Percentiles rank a stretch among this genome's conserved stretches.
These are phyloP conservation scores for Geotrichum phurueaensis DNA, from an alignment of 1,139 yeast genomes.

Conservation along the genomic window DNA sequence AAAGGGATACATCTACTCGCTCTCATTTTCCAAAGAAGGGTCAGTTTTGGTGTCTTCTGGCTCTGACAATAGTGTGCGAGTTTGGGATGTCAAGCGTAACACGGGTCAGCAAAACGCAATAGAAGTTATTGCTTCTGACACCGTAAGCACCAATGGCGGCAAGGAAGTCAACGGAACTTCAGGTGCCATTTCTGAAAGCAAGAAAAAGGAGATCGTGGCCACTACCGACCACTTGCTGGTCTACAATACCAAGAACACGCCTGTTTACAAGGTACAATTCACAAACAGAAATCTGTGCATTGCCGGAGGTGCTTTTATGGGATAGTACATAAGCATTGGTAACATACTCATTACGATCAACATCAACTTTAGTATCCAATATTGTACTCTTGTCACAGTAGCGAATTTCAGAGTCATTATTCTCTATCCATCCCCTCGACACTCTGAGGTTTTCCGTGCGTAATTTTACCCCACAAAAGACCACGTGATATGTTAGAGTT, in stretches of 20 bases:
- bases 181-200: slow-evolving; percentile 24
- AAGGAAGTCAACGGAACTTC: slow-evolving; percentile 19
- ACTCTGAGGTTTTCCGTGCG: neutral
- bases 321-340: slow-evolving; percentile 25
- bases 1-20: slow-evolving; percentile 73
- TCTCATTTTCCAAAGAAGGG: slow-evolving; percentile 83
- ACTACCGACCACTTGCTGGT: slow-evolving; percentile 90
- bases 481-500: neutral
- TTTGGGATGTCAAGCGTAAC: slow-evolving; percentile 89
- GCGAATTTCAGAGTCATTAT: too few species aligned
- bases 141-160: neutral
- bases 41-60: slow-evolving; percentile 86
- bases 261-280: slow-evolving; percentile 87
- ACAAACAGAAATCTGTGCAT: slow-evolving; percentile 85
- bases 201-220: slow-evolving; percentile 64
- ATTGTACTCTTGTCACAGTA: neutral
- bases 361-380: neutral
- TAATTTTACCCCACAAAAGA: neutral
- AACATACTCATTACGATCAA: neutral
- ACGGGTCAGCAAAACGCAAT: slow-evolving; percentile 60
- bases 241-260: slow-evolving; percentile 87
- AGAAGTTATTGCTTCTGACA: neutral
- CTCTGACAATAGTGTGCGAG: slow-evolving; percentile 87
- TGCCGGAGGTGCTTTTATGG: slow-evolving; percentile 81
- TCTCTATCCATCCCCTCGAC: too few species aligned